phyloP scores from a whole-genome alignment of 2,329 filamentous ascomycete genomes.

The Venturia carpophila region DNA sequence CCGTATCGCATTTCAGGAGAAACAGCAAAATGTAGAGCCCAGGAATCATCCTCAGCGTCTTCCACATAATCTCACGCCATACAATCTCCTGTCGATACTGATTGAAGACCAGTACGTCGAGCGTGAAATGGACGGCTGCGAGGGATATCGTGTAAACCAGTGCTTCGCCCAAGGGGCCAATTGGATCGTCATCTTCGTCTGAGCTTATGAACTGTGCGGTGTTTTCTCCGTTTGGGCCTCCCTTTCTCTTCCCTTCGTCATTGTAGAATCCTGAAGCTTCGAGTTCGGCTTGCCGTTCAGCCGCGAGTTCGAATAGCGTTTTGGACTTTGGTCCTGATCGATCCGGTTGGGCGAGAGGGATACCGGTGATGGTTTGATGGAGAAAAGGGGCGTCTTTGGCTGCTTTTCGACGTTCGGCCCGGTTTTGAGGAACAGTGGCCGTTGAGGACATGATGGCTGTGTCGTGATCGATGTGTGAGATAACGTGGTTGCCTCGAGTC shows the following conservation, averaged over 20 bases:
- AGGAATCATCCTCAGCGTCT: slow-evolving; percentile 42
- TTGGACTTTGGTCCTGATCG: slow-evolving; percentile 53
- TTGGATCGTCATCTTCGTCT: slow-evolving; percentile 34
- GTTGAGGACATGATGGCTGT: slow-evolving; percentile 21
- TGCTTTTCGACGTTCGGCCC: slow-evolving; percentile 38
- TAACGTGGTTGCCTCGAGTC: background rate
- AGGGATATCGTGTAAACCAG: slow-evolving; percentile 50
- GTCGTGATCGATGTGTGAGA: background rate
- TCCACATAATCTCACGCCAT: slow-evolving; percentile 48
- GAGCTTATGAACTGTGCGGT: slow-evolving; percentile 23
- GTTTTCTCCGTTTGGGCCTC: slow-evolving; percentile 24
- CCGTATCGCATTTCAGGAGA: slow-evolving; percentile 35
- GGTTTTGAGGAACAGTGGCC: slow-evolving; percentile 31
- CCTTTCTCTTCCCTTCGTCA: slow-evolving; percentile 23
- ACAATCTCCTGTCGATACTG: slow-evolving; percentile 64
- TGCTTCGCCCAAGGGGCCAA: slow-evolving; percentile 41
- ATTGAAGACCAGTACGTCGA: slow-evolving; percentile 70
- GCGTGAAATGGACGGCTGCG: slow-evolving; percentile 65
- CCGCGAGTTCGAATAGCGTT: slow-evolving; percentile 66
- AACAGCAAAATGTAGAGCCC: slow-evolving; percentile 40
- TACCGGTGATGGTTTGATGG: slow-evolving; percentile 35
- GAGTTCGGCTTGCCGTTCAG: slow-evolving; percentile 47
- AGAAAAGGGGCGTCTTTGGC: slow-evolving; percentile 30
- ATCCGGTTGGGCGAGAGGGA: slow-evolving; percentile 57
- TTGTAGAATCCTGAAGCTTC: slow-evolving; percentile 24